These are phyloP conservation scores for Aciculosporium take DNA, from an alignment of 2,329 filamentous ascomycete genomes.

Conservation along the genomic window DNA sequence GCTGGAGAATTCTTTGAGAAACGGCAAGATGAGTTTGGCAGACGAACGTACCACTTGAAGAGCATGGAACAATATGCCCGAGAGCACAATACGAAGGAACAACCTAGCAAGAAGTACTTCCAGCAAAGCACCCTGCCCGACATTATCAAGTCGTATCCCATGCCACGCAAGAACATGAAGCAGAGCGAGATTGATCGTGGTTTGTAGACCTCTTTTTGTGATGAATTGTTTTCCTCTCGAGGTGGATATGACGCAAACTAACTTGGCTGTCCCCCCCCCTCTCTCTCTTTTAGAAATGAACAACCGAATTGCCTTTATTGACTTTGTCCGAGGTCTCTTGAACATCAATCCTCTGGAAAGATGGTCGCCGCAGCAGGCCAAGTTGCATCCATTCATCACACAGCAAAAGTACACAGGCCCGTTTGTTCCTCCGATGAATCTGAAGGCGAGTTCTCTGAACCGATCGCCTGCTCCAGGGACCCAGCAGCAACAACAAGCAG, in stretches of 20 bases:
- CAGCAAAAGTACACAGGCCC: conserved; percentile 94
- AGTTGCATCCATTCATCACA: conserved; percentile 94
- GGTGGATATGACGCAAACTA: not conserved
- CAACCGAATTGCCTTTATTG: conserved; percentile 92
- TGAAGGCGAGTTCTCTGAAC: conserved; percentile 74
- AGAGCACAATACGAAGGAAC: conserved; percentile 92
- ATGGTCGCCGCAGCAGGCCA: conserved; percentile 96
- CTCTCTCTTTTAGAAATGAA: conserved; percentile 97
- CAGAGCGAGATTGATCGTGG: conserved; percentile 90
- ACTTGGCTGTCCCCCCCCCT: too few relatives aligned
- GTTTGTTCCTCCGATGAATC: conserved; percentile 92
- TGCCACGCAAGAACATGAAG: conserved; percentile 99
- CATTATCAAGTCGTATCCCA: conserved; percentile 94
- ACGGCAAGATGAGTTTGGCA: conserved; percentile 75
- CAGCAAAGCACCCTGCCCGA: conserved; percentile 85
- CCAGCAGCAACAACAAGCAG: conserved; percentile 89
- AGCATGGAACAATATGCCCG: conserved; percentile 96
- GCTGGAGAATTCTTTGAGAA: conserved; percentile 97
- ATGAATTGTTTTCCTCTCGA: too few relatives aligned
- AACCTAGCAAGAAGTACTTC: conserved; percentile 99
- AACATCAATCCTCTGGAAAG: conserved; percentile 92
- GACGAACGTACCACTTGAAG: conserved; percentile 83
- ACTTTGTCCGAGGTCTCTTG: conserved; percentile 85
- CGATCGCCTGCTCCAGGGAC: conserved; percentile 85
- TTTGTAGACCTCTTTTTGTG: conserved; percentile 27